Base-by-base conservation (phyloP, 164 flowering plant genomes). In the Annona cherimola region DNA sequence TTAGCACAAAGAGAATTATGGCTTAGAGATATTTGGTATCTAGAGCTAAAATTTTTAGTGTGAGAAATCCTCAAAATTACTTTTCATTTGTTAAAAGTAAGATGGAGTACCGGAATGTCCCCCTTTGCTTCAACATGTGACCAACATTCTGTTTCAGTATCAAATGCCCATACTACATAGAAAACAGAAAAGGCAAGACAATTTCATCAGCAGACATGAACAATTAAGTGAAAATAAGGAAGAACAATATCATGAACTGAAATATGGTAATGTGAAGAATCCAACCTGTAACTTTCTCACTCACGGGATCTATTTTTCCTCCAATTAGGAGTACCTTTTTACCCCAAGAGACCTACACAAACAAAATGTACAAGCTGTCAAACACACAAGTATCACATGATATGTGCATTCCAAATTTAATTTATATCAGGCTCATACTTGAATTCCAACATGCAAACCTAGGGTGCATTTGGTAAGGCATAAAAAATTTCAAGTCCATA, bases 41-140 rank as follows among this genome's bases (percentile, higher is more conserved):
- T n/a, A n/a, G n/a, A n/a, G n/a, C n/a, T n/a, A n/a, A n/a, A n/a
- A n/a, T n/a, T n/a, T n/a, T n/a, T n/a, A n/a, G n/a, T n/a, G n/a
- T n/a, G n/a, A n/a, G 57, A 50, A 50, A 50, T 50, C 57, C 57
- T 50, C 57, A 50, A 50, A n/a, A 9, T 16, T 50, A 50, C 14
- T 50, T 50, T 50, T 50, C 8, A 4, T 11, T 11, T 4, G 55
- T 46, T 46, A 16, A 8, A 71, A 70, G 74, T 63, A 60, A 63
- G 73, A 72, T 54, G 75, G 11, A 43, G 5, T 93, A 96, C 99
- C 86, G 99, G 99, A 69, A 92, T 77, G 61, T 91, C 97, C 67
- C 99, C 99, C 80, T 93, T 96, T 35, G 96, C 91, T 77, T 96
- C 99, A 82, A 91, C 75, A 67, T 86, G 83, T 20, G 99, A 91